phyloP scores from a whole-genome alignment of 2,329 filamentous ascomycete genomes.

The Coniochaeta sp. region DNA sequence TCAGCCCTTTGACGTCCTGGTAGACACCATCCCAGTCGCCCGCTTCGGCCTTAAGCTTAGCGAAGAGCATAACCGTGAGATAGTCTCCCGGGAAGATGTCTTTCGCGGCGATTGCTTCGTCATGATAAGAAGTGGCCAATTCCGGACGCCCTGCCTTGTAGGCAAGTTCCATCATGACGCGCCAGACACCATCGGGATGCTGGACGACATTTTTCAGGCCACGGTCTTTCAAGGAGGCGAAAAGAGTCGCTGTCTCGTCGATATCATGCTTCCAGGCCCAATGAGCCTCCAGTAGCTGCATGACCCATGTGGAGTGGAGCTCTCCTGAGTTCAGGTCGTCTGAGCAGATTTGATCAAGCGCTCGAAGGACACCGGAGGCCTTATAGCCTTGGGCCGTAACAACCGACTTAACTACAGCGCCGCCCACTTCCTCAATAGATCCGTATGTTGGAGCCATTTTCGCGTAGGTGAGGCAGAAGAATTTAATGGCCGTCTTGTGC shows the following conservation, averaged over 20 bases:
- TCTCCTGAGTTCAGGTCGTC: conserved; percentile 15
- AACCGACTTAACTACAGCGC: conserved; percentile 23
- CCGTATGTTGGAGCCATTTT: conserved; percentile 12
- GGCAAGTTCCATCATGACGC: conserved; percentile 31
- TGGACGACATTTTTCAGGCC: conserved; percentile 16
- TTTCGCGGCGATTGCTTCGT: conserved; percentile 15
- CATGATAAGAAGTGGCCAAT: conserved; percentile 22
- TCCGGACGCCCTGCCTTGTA: conserved; percentile 23
- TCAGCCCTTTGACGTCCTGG: neutral
- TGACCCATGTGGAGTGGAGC: conserved; percentile 21
- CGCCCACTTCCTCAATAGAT: conserved; percentile 18
- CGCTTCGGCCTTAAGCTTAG: conserved; percentile 24
- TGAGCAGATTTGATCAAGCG: conserved; percentile 17
- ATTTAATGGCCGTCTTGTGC: conserved; percentile 23
- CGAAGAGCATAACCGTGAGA: conserved; percentile 26
- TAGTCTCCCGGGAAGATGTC: conserved; percentile 21
- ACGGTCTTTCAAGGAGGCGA: conserved; percentile 10
- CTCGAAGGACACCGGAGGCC: conserved; percentile 19
- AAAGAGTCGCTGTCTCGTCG: conserved; percentile 16
- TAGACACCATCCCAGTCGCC: conserved; percentile 33
- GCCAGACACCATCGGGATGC: conserved; percentile 24
- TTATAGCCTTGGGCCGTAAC: conserved; percentile 18
- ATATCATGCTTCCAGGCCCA: conserved; percentile 23
- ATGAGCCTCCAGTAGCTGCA: conserved; percentile 25
- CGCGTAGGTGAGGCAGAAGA: conserved; percentile 24